Base-by-base conservation (phyloP, 108 stramenopile species). In the Epithemia pelagica region DNA sequence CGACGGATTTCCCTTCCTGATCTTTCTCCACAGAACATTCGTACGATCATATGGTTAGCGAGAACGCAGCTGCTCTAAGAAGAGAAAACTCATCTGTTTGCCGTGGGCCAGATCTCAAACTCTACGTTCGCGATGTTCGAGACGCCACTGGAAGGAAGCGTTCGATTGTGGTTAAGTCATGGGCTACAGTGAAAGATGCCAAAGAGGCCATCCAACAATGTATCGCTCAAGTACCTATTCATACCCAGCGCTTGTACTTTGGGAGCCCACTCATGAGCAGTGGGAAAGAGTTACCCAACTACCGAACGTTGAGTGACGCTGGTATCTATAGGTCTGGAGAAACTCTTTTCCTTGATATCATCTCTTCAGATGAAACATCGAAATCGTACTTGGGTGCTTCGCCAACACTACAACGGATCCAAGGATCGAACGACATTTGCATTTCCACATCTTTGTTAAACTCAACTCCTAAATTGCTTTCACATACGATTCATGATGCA, bases 161-260 rank as follows among this genome's bases (percentile, higher is more conserved):
- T 26, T 68, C 87, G 0, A 78, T 95, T 30, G 74, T 80, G 0
- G 78, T 95, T 24, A 76, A 76, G 27, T 85, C 94, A 28, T 95
- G 94, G 94, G 82, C 87, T 19, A 83, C 88, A 23, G 74, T 92
- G 58, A 84, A 90, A 67, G 94, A 95, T 64, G 79, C 91, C 63
- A 95, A 95, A 73, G 82, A 90, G 66, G 63, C 71, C 21, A 74
- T 94, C 20, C 76, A 82, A 59, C 66, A 78, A 52, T 46, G 15
- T 46, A 72, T 82, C 26, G 73, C 88, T 1, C 84, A 84, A 52
- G 77, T 91, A n/a, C 86, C 90, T 1, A 74, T 85, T 1, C 54
- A 62, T 55, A 72, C 83, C 2, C 93, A 88, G 54, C 72, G 75
- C 23, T 78, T 95, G 46, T 95, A 83, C 64, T 87, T 86, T 71